Conservation (phyloP, 768 basidiomycete species). For the Tremella yokohamensis region DNA sequence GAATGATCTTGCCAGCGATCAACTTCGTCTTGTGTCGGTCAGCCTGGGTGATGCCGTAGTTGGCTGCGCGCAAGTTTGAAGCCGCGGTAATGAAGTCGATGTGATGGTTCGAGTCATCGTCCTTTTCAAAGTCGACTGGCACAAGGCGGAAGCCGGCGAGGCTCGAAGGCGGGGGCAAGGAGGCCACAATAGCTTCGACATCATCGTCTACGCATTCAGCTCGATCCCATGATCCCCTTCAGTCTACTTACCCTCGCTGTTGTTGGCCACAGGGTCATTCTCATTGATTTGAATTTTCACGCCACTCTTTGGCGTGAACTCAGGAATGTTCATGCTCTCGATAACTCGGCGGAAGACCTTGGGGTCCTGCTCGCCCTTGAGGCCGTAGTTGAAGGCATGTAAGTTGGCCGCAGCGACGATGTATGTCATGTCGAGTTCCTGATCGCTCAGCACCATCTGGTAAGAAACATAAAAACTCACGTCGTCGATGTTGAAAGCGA, state of each 20-base stretch:
- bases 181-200: conserved; percentile 59
- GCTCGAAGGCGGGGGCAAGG: conserved; percentile 82
- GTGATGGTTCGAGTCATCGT: conserved; percentile 95
- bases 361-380: conserved; percentile 80
- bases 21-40: conserved; percentile 86
- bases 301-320: conserved; percentile 88
- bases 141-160: conserved; percentile 92
- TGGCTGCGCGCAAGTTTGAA: conserved; percentile 90
- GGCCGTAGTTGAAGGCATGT: conserved; percentile 95
- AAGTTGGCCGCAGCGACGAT: conserved; percentile 91
- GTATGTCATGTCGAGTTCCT: conserved; percentile 83
- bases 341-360: conserved; percentile 76
- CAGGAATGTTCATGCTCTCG: conserved; percentile 77
- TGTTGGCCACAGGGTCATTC: conserved; percentile 71
- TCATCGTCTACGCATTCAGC: conserved; percentile 52
- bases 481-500: conserved; percentile 79
- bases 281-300: conserved; percentile 92
- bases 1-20: conserved; percentile 98
- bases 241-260: conserved; percentile 50
- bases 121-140: conserved; percentile 98
- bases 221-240: neutral
- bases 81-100: conserved; percentile 99
- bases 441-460: conserved; percentile 7
- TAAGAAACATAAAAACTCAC: conserved; percentile 57
- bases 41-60: conserved; percentile 82